phyloP scores from a whole-genome alignment of 768 basidiomycete species.

The Imleria badia region DNA sequence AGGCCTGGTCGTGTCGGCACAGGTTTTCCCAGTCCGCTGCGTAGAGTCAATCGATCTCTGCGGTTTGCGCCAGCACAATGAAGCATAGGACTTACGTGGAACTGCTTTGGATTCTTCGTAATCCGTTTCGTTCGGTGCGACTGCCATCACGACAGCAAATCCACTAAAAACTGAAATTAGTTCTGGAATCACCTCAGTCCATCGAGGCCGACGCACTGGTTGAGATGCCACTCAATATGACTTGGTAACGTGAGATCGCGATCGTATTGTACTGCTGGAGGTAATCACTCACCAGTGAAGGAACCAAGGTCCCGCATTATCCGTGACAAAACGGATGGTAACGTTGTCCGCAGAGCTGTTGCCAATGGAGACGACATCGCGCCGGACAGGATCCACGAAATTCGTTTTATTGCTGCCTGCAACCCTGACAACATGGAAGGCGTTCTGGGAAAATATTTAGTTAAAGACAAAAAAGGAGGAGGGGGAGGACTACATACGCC shows the following conservation, averaged over 20 bases:
- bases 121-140: conserved; percentile 7
- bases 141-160: conserved; percentile 26
- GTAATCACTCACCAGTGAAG: conserved; percentile 3
- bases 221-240: not conserved
- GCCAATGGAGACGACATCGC: conserved; percentile 32
- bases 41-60: not conserved
- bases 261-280: not conserved
- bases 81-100: not conserved
- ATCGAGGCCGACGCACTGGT: not conserved
- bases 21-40: not conserved
- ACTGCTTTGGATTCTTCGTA: not conserved
- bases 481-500: conserved; percentile 29
- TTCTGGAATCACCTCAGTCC: not conserved
- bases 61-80: not conserved
- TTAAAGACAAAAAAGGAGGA: not conserved
- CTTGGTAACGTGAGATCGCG: not conserved
- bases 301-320: conserved; percentile 25
- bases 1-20: not conserved
- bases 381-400: conserved; percentile 35
- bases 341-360: conserved; percentile 40
- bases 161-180: not conserved
- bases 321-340: conserved; percentile 57
- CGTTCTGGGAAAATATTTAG: conserved; percentile 22
- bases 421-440: conserved; percentile 36
- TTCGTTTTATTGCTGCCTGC: conserved; percentile 31